Evolutionary conservation across 2,329 filamentous ascomycete genomes (phyloP), one percentile per base, ranked within the genome.

Genomic region (Colletotrichum sp.): DNA sequence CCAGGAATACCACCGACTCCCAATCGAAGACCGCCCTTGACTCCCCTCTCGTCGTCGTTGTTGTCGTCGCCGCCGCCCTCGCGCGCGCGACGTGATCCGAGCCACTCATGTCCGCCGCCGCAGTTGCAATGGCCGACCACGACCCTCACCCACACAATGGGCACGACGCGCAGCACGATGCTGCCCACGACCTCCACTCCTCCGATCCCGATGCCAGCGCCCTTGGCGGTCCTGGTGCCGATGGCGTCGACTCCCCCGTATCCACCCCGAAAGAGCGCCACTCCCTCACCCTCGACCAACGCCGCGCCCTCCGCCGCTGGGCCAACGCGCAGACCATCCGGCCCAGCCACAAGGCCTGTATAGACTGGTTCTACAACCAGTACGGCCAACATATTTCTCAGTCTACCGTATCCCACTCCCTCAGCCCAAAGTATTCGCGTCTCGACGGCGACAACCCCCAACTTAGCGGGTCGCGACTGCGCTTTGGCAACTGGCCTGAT

Each of bases 401-500:
- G 83, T 92, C 90, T 18, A 92, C 91, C 79, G 91, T 92, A 59
- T 92, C 90, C 63, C 91, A 92, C 81, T 92, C 90, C 24, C 85
- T 92, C 44, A 92, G 90, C 6, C 90, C 90, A 63, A 92, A 92
- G 80, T 92, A 92, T 79, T 90, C 90, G 49, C 89, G 91, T 30
- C 88, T 92, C 69, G 91, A 92, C 80, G 89, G 88, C 80, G 90
- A 92, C 71, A 86, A 87, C 78, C 90, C 89, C 18, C 90, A 92
- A 81, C 88, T 92, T 76, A 91, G 90, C n/a, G 91, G 91, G 59
- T 92, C 90, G 72, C 89, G 91, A 59, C 85, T 92, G 77, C 90
- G 91, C 78, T 92, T 92, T 75, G 91, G 91, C 78, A 92, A 92
- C 81, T 92, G 91, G 91, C 91, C 91, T 76, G 91, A 92, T 78